Evolutionary conservation across 2,329 filamentous ascomycete genomes (phyloP).

Genomic region (Hirsutella thompsonii): DNA sequence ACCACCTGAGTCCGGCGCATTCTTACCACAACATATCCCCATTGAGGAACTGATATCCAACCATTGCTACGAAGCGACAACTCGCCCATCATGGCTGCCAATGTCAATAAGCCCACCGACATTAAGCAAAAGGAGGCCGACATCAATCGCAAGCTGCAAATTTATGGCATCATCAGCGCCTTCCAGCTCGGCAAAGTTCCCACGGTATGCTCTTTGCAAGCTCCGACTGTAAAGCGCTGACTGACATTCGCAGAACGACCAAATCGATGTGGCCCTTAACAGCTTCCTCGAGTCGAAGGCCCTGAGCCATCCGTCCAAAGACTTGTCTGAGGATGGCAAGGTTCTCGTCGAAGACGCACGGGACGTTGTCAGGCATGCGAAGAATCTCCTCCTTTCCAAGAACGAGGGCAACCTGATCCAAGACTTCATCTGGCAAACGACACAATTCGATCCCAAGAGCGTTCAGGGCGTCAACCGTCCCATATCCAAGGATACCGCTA

Average conservation of each 20-base stretch:
- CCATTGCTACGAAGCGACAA: constrained; percentile 5
- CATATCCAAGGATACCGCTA: constrained; percentile 61
- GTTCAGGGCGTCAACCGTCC: constrained; percentile 52
- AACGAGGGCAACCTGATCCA: constrained; percentile 91
- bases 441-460: constrained; percentile 54
- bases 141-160: constrained; percentile 85
- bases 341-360: constrained; percentile 65
- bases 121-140: constrained; percentile 67
- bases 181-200: constrained; percentile 85
- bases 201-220: constrained; percentile 45
- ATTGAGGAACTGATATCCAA: neutral
- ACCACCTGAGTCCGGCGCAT: neutral
- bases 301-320: constrained; percentile 56
- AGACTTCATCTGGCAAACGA: constrained; percentile 93
- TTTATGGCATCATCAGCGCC: constrained; percentile 80
- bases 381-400: constrained; percentile 77
- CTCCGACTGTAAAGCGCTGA: neutral
- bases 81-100: constrained; percentile 20
- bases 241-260: constrained; percentile 54
- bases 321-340: constrained; percentile 73
- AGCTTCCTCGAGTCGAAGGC: constrained; percentile 64
- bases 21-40: neutral
- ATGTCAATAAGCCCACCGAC: constrained; percentile 64
- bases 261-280: constrained; percentile 91
- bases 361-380: constrained; percentile 71